Conservation (phyloP, 371 early-diverging fungal genomes). For the Parasitella parasitica region DNA sequence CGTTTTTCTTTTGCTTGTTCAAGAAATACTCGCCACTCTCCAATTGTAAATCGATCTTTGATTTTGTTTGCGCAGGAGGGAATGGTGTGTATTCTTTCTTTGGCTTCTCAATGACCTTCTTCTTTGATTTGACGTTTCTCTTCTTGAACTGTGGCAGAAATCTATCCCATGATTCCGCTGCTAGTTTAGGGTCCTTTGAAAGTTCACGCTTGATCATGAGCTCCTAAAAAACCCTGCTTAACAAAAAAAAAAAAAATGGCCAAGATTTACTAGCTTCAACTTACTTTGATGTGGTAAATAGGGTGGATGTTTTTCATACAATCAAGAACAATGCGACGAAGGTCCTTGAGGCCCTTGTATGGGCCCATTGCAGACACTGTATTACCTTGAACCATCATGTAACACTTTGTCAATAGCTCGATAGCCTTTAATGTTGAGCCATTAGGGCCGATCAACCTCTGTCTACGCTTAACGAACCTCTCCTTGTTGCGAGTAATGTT, state of each 20-base stretch:
- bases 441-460: slow-evolving; percentile 96
- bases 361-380: slow-evolving; percentile 97
- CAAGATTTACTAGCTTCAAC: no score
- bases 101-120: slow-evolving; percentile 58
- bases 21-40: slow-evolving; percentile 97
- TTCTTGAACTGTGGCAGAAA: slow-evolving; percentile 98
- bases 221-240: slow-evolving; percentile 50
- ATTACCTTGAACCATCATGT: slow-evolving; percentile 98
- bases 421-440: slow-evolving; percentile 98
- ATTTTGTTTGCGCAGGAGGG: slow-evolving; percentile 86
- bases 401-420: slow-evolving; percentile 95
- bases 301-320: slow-evolving; percentile 99
- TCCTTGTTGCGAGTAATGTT: slow-evolving; percentile 94
- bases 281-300: slow-evolving; percentile 97
- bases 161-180: slow-evolving; percentile 97
- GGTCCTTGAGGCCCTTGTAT: slow-evolving; percentile 88
- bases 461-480: slow-evolving; percentile 97
- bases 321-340: slow-evolving; percentile 90
- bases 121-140: slow-evolving; percentile 79
- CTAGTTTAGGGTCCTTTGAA: slow-evolving; percentile 94
- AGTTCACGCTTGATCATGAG: slow-evolving; percentile 99
- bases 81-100: slow-evolving; percentile 82
- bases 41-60: slow-evolving; percentile 93
- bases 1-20: slow-evolving; percentile 55
- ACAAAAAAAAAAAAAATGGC: no score